Conservation (phyloP, 1,139 yeast genomes). For the Kurtzmaniella quercitrusa region DNA sequence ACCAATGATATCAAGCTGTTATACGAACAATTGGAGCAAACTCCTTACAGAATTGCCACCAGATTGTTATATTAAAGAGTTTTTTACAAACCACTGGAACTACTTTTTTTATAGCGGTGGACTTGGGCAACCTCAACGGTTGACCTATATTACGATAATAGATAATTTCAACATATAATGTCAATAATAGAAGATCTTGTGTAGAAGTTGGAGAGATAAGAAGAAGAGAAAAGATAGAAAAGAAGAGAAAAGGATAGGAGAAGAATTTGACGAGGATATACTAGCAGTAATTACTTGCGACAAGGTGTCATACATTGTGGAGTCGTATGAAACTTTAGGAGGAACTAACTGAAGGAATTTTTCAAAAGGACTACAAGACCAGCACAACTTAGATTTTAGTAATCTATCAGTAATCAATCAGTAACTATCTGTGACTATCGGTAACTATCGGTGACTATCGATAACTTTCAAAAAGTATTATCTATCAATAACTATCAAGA, state of each 20-base stretch:
- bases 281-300: not conserved
- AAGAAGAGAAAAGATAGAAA: not conserved
- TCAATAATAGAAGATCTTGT: not conserved
- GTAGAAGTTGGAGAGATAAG: too few relatives aligned
- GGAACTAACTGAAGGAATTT: too few relatives aligned
- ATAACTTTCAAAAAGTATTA: too few relatives aligned
- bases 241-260: not conserved
- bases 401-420: too few relatives aligned
- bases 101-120: not conserved
- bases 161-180: not conserved
- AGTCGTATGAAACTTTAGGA: too few relatives aligned
- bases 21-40: slow-evolving; percentile 82
- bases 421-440: too few relatives aligned
- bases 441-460: too few relatives aligned
- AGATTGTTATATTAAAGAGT: slow-evolving; percentile 70
- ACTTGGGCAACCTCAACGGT: not conserved
- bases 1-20: slow-evolving; percentile 77
- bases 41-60: slow-evolving; percentile 88
- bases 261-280: not conserved
- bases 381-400: too few relatives aligned
- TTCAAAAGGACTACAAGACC: too few relatives aligned
- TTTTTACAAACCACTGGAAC: too few relatives aligned
- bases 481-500: too few relatives aligned
- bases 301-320: too few relatives aligned
- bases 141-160: not conserved